A percentile compares a stretch with the other conserved stretches of the same genome.
Evolutionary conservation across 2,329 filamentous ascomycete genomes (phyloP).

Genomic region (Didymella lethalis): DNA sequence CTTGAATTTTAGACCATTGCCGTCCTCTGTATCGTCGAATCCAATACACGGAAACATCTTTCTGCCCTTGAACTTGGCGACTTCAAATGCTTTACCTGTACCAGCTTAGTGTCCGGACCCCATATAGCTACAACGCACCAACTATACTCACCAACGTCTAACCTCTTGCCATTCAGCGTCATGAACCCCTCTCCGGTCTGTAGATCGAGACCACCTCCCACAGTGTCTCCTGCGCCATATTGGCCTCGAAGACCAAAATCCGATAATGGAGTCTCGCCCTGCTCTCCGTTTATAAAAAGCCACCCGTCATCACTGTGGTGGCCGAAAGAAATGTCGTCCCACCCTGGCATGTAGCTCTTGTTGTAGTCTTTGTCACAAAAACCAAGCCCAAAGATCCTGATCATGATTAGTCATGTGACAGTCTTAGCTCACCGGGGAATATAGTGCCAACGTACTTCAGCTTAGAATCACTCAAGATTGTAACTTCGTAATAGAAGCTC

Average conservation of each 20-base stretch:
- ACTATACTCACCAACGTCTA: background rate
- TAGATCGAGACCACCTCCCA: background rate
- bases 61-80: background rate
- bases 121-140: no score
- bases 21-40: no score
- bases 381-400: background rate
- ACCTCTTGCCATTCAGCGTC: background rate
- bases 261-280: no score
- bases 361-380: background rate
- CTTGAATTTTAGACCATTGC: background rate
- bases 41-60: background rate
- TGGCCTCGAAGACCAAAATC: background rate
- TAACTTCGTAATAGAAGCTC: no score
- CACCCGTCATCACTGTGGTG: background rate
- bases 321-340: background rate
- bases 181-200: background rate
- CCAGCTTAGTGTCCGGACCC: no score
- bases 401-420: no score
- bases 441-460: no score
- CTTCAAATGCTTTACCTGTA: background rate
- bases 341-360: background rate
- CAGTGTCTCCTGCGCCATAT: background rate
- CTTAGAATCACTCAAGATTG: no score
- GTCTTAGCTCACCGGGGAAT: no score
- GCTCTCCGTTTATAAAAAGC: background rate